Base-by-base conservation (phyloP, 1,284 basidiomycete genomes). In the Malassezia yamatoensis region DNA sequence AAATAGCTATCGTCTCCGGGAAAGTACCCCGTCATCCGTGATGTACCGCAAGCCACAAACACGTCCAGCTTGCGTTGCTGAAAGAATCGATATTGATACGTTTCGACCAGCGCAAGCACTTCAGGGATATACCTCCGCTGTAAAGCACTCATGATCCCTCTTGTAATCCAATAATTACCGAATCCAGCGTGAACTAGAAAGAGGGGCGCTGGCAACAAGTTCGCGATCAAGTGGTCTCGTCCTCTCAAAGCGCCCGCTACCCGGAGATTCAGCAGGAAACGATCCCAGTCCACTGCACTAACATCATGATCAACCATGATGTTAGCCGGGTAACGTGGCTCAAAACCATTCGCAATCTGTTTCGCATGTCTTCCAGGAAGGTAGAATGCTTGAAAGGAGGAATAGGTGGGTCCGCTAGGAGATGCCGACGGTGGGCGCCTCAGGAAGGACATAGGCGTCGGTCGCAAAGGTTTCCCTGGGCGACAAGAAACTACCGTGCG, bases 211-310 rank as follows among this genome's bases (percentile, higher is more conserved):
- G 24, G 43, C 5, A 10, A 7, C 8, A 32, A 1, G 12, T 45
- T 45, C n/a, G 43, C 21, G 5, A 45, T 18, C 18, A 32, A 3
- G 9, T 47, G n/a, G 13, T 47, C 45, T 20, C 13, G 12, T 16
- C 10, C 13, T 21, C 45, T 33, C 8, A 47, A 36, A 13, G 45
- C 45, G 16, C 45, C 45, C 4, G 45, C 29, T 8, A 47, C 29
- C 10, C 29, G 29, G 1, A 47, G 10, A 35, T 47, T 47, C 7
- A 47, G 11, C 2, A 47, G 45, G n/a, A 47, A 47, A 6, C n/a
- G 45, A 18, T 47, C 45, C 45, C 45, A 47, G n/a, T 47, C 45
- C 5, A 47, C 45, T 5, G 45, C 45, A 15, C 45, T 47, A n/a
- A 47, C 45, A 13, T 47, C 32, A 7, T 47, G 45, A 35, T 47